Base-by-base conservation (phyloP, 176 grass and related monocot species). In the Paspalum vaginatum region DNA sequence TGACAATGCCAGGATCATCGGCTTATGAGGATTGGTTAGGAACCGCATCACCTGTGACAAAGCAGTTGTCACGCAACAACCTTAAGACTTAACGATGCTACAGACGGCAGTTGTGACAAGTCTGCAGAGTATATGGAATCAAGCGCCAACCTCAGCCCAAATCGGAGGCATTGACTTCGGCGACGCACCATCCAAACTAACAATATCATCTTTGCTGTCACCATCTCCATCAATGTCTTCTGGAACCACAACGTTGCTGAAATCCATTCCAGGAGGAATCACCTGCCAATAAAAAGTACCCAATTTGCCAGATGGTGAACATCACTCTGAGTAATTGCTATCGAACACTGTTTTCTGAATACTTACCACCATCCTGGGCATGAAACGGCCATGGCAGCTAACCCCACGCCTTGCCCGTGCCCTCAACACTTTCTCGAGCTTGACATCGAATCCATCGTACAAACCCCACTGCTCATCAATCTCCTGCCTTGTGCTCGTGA, bases 231-330 rank as follows among this genome's bases (percentile, higher is more conserved):
- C 92, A 46, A 79, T 81, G 22, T 98, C 96, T 81, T 98, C 92
- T 45, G 61, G 80, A 79, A 89, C 86, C 49, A 83, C 86, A 39
- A 98, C 96, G 26, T 85, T 98, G 76, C 96, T 98, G 76, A 98
- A 98, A 84, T 98, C 96, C 96, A 98, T 98, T 50, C 96, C 96
- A 59, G 96, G 96, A 83, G 96, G 90, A 84, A 98, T 98, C 41
- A 98, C 96, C 96, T 98, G 87, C 45, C 65, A 87, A 68, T 27
- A 75, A 76, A 22, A 65, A 55, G 52, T 15, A 72, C 18, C 66
- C 7, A 32, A 42, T 40, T 56, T 83, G 58, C n/a, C 77, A 41
- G 55, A 77, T 37, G 40, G 43, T 17, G 40, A 72, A 77, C 56
- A 77, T 11, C 63, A 5, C 20, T 25, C 32, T 32, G 54, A 66